These are phyloP conservation scores for Royoungia palumana DNA, from an alignment of 768 basidiomycete genomes.

Conservation along the genomic window DNA sequence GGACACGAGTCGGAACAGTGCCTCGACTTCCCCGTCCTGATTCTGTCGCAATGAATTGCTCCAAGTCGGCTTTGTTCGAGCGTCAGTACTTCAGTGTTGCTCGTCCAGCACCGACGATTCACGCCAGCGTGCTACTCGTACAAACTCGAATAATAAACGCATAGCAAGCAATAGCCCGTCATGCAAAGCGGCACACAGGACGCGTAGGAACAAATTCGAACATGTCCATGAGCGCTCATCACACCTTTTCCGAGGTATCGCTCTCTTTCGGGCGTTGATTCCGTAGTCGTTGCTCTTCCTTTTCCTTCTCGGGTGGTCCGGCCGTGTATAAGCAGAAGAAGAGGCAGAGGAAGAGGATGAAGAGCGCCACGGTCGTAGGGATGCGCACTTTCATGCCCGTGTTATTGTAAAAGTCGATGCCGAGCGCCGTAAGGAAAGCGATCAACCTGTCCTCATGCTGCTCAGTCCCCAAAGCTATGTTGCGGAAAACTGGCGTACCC, in stretches of 20 bases:
- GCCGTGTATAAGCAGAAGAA: conserved; percentile 31
- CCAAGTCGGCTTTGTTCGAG: too few species aligned
- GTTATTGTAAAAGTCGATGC: conserved; percentile 26
- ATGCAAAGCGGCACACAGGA: too few species aligned
- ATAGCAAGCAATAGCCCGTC: too few species aligned
- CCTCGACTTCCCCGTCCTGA: too few species aligned
- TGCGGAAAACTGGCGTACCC: conserved; percentile 22
- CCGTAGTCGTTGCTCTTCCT: conserved; percentile 7
- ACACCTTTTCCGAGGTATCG: conserved; percentile 2
- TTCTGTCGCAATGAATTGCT: too few species aligned
- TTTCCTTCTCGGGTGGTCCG: conserved; percentile 17
- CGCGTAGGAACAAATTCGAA: not conserved
- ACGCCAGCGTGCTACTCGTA: too few species aligned
- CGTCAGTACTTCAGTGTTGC: too few species aligned
- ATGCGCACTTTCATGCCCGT: conserved; percentile 27
- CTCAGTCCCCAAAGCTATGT: not conserved
- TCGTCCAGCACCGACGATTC: too few species aligned
- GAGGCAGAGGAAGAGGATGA: conserved; percentile 21
- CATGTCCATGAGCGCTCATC: not conserved
- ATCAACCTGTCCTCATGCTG: conserved; percentile 25
- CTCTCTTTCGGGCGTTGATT: not conserved
- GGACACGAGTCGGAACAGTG: too few species aligned
- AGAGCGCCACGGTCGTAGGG: conserved; percentile 24
- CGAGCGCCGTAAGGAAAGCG: conserved; percentile 33
- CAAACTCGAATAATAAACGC: too few species aligned